These are phyloP conservation scores for Mycena capillaripes DNA, from an alignment of 768 basidiomycete species.

Conservation along the genomic window DNA sequence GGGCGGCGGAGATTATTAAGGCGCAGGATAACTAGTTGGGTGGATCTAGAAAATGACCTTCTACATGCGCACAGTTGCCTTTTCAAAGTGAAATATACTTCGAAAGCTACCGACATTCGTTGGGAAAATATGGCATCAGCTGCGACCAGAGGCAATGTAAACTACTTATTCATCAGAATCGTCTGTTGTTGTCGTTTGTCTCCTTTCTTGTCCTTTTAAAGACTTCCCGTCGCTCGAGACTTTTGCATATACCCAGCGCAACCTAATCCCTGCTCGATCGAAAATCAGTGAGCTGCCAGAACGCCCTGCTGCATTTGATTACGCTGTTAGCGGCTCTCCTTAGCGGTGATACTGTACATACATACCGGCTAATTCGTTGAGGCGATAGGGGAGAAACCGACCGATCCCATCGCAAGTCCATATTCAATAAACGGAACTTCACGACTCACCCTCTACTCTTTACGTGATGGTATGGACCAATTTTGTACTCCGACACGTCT, in stretches of 20 bases:
- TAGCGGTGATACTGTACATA: conserved; percentile 57
- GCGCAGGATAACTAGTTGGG: not conserved
- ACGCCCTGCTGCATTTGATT: not conserved
- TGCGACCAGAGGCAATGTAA: too few relatives aligned
- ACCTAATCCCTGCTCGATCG: conserved; percentile 47
- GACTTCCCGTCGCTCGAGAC: conserved; percentile 44
- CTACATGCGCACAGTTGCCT: too few relatives aligned
- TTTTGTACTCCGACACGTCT: too few relatives aligned
- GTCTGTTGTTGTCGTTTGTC: too few relatives aligned
- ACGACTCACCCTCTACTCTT: conserved; percentile 34
- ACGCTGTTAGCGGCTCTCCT: not conserved
- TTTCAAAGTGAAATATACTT: too few relatives aligned
- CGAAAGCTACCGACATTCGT: too few relatives aligned
- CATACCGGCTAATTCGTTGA: conserved; percentile 62
- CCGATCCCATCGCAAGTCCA: conserved; percentile 59
- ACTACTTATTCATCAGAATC: too few relatives aligned
- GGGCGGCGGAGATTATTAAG: conserved; percentile 28
- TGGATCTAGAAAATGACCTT: not conserved
- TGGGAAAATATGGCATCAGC: too few relatives aligned
- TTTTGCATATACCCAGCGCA: conserved; percentile 43
- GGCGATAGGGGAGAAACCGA: conserved; percentile 58
- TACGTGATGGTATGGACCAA: conserved; percentile 36
- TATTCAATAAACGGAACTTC: conserved; percentile 45
- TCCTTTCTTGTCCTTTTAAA: conserved; percentile 11
- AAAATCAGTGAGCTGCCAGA: conserved; percentile 39